Conservation (phyloP, 2,329 filamentous ascomycete genomes). For the Neobulgaria alba region DNA sequence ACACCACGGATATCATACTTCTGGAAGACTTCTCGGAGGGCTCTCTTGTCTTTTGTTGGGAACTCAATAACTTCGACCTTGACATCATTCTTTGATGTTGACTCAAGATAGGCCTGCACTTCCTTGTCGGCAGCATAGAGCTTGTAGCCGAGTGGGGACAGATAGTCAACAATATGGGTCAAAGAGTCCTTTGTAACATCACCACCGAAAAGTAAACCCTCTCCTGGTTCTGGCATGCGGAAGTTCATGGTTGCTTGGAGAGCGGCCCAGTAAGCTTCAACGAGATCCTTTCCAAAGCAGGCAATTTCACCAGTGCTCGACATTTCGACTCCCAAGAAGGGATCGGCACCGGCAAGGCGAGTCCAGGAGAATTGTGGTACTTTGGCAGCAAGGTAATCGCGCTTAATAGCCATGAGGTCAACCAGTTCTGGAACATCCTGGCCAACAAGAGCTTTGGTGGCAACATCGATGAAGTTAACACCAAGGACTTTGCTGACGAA, state of each 20-base stretch:
- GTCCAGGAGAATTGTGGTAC: conserved; percentile 99
- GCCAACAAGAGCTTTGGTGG: conserved; percentile 84
- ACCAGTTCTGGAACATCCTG: conserved; percentile 74
- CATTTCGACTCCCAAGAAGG: conserved; percentile 98
- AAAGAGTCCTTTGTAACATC: conserved; percentile 65
- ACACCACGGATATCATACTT: conserved; percentile 94
- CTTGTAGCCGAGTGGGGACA: conserved; percentile 88
- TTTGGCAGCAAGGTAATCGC: conserved; percentile 92
- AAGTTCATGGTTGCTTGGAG: conserved; percentile 99
- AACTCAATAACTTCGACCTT: conserved; percentile 89
- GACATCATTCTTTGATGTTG: conserved; percentile 55
- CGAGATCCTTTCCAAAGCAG: conserved; percentile 91
- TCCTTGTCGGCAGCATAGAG: conserved; percentile 75
- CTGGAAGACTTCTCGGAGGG: conserved; percentile 87
- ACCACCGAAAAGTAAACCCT: conserved; percentile 91
- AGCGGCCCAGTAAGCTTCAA: conserved; percentile 97
- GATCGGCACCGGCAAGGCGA: conserved; percentile 90
- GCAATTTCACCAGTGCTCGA: conserved; percentile 94
- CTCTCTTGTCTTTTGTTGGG: conserved; percentile 91
- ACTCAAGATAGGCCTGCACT: conserved; percentile 79
- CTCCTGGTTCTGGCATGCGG: conserved; percentile 86
- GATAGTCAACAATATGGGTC: conserved; percentile 72
- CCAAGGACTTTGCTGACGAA: conserved; percentile 97
- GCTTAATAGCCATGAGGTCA: conserved; percentile 83
- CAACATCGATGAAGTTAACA: conserved; percentile 92